Evolutionary conservation across 2,329 filamentous ascomycete species (phyloP), one percentile per base, ranked within the genome.

Genomic region (Sclerotinia minor): DNA sequence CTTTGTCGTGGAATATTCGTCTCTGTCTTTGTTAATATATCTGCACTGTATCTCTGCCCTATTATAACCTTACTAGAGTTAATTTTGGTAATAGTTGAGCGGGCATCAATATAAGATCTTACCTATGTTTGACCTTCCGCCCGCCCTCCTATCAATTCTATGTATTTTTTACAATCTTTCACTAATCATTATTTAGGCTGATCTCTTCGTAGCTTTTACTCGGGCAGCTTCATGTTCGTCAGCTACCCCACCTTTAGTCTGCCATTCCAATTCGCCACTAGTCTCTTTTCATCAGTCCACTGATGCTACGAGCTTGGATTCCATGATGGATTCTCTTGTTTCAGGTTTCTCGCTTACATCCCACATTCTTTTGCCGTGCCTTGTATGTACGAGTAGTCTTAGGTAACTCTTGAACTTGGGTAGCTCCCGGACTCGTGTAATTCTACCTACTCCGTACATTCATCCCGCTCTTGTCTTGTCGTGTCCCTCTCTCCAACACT

Each of bases 261-360:
- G 5, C 11, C 11, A 8, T 41, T 13, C 29, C 2, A 9, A 35
- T 9, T 44, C 21, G 9, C 9, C n/a, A 35, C 64, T 66, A 52
- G 52, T 41, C 54, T 50, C 17, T 52, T 41, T 66, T 24, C 35
- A 38, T 38, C n/a, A 44, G 29, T n/a, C 26, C 26, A 4, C 7
- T 6, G n/a, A 35, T 29, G 35, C 35, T 8, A 9, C 35, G 9
- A 38, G 35, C 29, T 29, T 29, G 29, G 38, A 60, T 5, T 15
- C 11, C 64, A 35, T 52, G 35, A 45, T 32, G 24, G 24, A 53
- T 13, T 9, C 13, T 41, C 38, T 64, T 67, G 65, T 67, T 67
- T 67, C 65, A 67, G 38, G 29, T 67, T 54, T 55, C 41, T 67
- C 64, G 64, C 64, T 66, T 66, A 66, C 64, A 66, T 63, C 65